Evolutionary conservation across 2,329 filamentous ascomycete species (phyloP).

Genomic region (Mycosphaerelloides madeirae): DNA sequence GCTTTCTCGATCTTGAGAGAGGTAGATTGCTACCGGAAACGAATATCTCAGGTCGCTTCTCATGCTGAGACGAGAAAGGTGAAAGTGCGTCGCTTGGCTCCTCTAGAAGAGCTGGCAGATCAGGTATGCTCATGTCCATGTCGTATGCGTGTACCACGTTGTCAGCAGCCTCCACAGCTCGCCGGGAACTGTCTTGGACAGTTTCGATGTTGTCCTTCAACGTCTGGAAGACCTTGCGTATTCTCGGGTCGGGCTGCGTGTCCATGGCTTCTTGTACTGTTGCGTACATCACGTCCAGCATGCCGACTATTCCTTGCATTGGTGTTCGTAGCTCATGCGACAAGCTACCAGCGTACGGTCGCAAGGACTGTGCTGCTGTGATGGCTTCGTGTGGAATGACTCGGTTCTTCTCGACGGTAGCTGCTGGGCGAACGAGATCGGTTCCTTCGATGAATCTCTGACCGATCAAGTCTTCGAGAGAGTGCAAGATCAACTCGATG

Average conservation of each 20-base stretch:
- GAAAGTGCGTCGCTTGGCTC: conserved; percentile 25
- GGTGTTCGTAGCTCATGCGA: conserved; percentile 69
- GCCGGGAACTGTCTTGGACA: conserved; percentile 67
- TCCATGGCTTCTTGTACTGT: conserved; percentile 63
- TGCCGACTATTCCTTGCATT: conserved; percentile 71
- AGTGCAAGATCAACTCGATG: conserved; percentile 63
- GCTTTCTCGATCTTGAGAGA: conserved; percentile 39
- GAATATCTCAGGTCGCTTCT: conserved; percentile 42
- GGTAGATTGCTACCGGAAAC: conserved; percentile 41
- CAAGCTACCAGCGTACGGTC: conserved; percentile 66
- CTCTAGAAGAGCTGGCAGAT: conserved; percentile 43
- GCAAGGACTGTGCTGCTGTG: conserved; percentile 59
- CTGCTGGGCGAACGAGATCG: conserved; percentile 38
- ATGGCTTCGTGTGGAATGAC: conserved; percentile 54
- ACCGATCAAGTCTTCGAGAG: conserved; percentile 62
- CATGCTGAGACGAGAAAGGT: conserved; percentile 18
- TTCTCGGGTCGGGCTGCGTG: conserved; percentile 46
- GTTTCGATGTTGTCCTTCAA: conserved; percentile 66
- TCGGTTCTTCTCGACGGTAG: conserved; percentile 33
- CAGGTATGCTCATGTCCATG: conserved; percentile 69
- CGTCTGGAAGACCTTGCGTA: conserved; percentile 55
- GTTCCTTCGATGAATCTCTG: conserved; percentile 53
- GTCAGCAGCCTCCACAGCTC: conserved; percentile 68
- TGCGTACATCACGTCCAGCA: conserved; percentile 72
- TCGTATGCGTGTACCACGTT: conserved; percentile 73